phyloP scores from a whole-genome alignment of 345 rosid genomes.

The Ceriops decandra region DNA sequence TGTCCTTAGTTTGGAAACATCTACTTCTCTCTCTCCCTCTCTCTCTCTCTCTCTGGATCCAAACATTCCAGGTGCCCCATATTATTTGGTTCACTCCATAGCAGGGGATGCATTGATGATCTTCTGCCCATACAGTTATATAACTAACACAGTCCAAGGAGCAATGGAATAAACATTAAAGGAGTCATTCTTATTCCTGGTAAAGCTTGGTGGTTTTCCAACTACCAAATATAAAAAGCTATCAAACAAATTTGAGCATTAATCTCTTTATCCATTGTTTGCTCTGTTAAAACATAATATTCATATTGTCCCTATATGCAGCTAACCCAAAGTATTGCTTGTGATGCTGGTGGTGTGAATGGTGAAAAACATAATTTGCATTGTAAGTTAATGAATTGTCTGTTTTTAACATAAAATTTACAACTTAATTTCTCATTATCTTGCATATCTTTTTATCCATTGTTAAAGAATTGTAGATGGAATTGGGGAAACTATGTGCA shows the following conservation, averaged over 20 bases:
- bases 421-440: conserved; percentile 11
- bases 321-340: conserved; percentile 37
- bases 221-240: background rate
- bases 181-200: conserved; percentile 83
- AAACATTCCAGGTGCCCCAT: conserved; percentile 61
- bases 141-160: conserved; percentile 81
- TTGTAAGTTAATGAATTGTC: conserved; percentile 42
- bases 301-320: no score
- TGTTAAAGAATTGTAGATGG: conserved; percentile 63
- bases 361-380: conserved; percentile 69
- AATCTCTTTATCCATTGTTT: background rate
- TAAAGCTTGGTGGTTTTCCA: conserved; percentile 82
- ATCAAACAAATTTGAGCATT: background rate
- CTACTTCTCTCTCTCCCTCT: no score
- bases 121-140: conserved; percentile 85
- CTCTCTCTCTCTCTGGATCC: no score
- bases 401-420: background rate
- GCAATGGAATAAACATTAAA: conserved; percentile 86
- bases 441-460: conserved; percentile 19
- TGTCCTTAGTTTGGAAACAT: no score
- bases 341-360: conserved; percentile 87
- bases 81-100: conserved; percentile 80
- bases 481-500: conserved; percentile 51
- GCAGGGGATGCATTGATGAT: conserved; percentile 76
- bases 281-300: no score